Conservation (phyloP, 306 rosid species). For the Oemleria cerasiformis region DNA sequence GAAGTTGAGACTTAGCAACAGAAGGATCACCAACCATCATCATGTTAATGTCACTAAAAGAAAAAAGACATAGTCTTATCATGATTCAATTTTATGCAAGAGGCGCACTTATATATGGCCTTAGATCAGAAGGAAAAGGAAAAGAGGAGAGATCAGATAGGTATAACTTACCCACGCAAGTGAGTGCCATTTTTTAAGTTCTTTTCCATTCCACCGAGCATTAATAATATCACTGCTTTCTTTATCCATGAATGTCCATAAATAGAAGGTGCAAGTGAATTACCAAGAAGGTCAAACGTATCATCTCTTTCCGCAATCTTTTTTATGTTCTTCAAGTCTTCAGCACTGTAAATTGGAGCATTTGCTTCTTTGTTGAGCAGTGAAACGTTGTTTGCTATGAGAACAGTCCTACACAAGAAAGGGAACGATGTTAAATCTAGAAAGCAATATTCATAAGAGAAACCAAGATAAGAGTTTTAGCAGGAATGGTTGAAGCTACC, state of each 20-base stretch:
- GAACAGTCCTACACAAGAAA: constrained; percentile 69
- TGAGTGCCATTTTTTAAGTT: constrained; percentile 96
- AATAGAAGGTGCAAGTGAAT: constrained; percentile 95
- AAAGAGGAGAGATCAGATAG: background rate
- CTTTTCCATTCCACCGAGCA: constrained; percentile 98
- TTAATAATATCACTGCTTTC: constrained; percentile 85
- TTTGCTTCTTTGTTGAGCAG: constrained; percentile 97
- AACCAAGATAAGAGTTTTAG: constrained; percentile 10
- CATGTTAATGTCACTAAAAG: constrained; percentile 91
- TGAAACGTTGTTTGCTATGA: constrained; percentile 82
- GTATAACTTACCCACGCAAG: constrained; percentile 78
- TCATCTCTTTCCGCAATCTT: constrained; percentile 85
- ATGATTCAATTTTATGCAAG: constrained; percentile 12
- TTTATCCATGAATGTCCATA: constrained; percentile 97
- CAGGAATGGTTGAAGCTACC: constrained; percentile 47
- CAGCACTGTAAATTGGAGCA: constrained; percentile 78
- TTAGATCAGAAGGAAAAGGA: background rate
- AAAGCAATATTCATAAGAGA: constrained; percentile 1
- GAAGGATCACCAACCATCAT: constrained; percentile 99
- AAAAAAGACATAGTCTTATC: constrained; percentile 18
- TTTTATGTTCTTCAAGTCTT: constrained; percentile 74
- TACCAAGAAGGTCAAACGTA: constrained; percentile 86
- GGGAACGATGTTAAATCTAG: constrained; percentile 20
- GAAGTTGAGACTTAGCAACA: constrained; percentile 98
- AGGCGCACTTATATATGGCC: background rate